Conservation (phyloP, 192 early-diverging fungal genomes). For the Chytriomyces sp. region DNA sequence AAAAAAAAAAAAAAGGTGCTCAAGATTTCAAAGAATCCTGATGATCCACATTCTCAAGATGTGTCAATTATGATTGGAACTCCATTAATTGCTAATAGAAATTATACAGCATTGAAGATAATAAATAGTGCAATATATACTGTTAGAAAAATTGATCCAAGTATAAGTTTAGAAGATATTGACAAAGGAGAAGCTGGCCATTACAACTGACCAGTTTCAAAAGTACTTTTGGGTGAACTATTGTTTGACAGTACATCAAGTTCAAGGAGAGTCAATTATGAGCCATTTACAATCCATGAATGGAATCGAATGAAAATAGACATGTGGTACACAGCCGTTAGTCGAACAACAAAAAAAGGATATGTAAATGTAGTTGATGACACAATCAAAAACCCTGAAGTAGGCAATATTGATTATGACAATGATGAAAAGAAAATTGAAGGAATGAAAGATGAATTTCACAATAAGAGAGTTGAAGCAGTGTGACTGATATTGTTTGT, state of each 20-base stretch:
- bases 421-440: too few relatives aligned
- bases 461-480: not conserved
- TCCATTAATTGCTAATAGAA: too few relatives aligned
- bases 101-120: too few relatives aligned
- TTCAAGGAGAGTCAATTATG: not conserved
- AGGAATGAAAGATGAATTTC: not conserved
- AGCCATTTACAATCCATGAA: not conserved
- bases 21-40: too few relatives aligned
- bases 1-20: not conserved
- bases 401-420: not conserved
- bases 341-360: too few relatives aligned
- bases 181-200: not conserved
- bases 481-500: not conserved
- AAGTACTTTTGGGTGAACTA: conserved; percentile 2
- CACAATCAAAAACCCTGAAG: not conserved
- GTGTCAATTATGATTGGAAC: too few relatives aligned
- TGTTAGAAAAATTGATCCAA: conserved; percentile 2
- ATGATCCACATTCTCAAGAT: too few relatives aligned
- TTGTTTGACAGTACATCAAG: not conserved
- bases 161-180: not conserved
- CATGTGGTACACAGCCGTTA: too few relatives aligned
- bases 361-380: too few relatives aligned
- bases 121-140: too few relatives aligned
- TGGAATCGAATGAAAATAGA: not conserved
- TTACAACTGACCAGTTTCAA: not conserved